phyloP scores from a whole-genome alignment of 495 filamentous ascomycete species.

The Penicillium bovifimosum region DNA sequence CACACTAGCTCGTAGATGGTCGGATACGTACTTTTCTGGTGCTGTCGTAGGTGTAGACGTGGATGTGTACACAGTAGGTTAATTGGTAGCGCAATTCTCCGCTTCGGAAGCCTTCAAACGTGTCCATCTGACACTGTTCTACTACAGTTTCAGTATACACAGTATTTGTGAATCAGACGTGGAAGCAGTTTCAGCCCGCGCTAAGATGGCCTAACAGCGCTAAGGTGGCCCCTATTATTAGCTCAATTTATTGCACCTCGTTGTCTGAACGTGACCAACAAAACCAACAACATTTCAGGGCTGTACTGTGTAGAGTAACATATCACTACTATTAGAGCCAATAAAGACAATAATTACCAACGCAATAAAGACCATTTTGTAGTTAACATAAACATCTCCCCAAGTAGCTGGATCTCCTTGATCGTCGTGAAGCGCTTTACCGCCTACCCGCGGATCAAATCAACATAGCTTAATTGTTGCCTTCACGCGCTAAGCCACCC shows the following conservation, averaged over 20 bases:
- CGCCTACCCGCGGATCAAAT: slow-evolving; percentile 16
- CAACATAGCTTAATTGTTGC: slow-evolving; percentile 20
- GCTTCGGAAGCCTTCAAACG: no score
- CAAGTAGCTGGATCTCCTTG: background rate
- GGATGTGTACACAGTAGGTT: no score
- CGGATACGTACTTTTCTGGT: no score
- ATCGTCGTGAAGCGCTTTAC: slow-evolving; percentile 15
- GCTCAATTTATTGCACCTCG: slow-evolving; percentile 6
- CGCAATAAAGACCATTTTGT: background rate
- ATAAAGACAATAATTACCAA: background rate
- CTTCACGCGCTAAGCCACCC: slow-evolving; percentile 28
- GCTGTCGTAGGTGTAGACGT: no score
- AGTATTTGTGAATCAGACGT: no score
- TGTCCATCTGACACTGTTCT: no score
- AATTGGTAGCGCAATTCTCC: no score
- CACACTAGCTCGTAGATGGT: no score
- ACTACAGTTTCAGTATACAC: no score
- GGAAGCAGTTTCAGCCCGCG: no score
- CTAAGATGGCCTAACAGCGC: no score
- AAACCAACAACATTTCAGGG: background rate
- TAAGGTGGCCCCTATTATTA: slow-evolving; percentile 18
- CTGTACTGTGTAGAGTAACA: background rate
- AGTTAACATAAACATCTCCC: background rate
- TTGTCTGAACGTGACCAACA: background rate
- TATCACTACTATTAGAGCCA: background rate